Base-by-base conservation (phyloP, 2,329 filamentous ascomycete genomes). In the Colletotrichum gigasporum region DNA sequence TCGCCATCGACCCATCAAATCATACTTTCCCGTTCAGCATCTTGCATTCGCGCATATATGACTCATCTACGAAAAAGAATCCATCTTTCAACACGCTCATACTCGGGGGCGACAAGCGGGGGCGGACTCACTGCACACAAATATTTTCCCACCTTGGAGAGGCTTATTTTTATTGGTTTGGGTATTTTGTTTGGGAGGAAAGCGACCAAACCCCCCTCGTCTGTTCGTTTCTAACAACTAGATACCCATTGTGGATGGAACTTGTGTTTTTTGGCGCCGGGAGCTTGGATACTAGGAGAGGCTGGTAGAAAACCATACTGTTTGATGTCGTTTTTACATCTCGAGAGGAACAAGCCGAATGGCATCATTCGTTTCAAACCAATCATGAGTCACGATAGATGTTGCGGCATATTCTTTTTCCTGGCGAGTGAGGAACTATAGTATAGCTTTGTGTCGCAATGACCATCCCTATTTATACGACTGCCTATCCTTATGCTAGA, bases 181-280 rank as follows among this genome's bases (percentile, higher is more conserved):
- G 22, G 30, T 34, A 30, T 34, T 10, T 4, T 41, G 51, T 41
- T 50, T 41, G 45, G 45, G 59, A 39, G 63, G 60, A 58, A 24
- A 65, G 37, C 47, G 47, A 22, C 30, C n/a, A n/a, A n/a, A n/a
- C n/a, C n/a, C n/a, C n/a, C n/a, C 41, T 41, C 22, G 41, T 65
- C 51, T 67, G 48, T 66, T 68, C 51, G 41, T 67, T 67, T 64
- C 44, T 52, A n/a, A n/a, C n/a, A n/a, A 39, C 44, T 58, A 70
- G 67, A 70, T 70, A 70, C 68, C 68, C 68, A 63, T 62, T 65
- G 53, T 67, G 57, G 57, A 67, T 52, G 55, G 39, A 60, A n/a
- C n/a, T n/a, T n/a, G n/a, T n/a, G n/a, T n/a, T 44, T 54, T 55
- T 51, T 14, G 67, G 64, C 63, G 47, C 59, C n/a, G 52, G 42